These are phyloP conservation scores for Fusarium nematophilum DNA, from an alignment of 2,329 filamentous ascomycete species.

Conservation along the genomic window DNA sequence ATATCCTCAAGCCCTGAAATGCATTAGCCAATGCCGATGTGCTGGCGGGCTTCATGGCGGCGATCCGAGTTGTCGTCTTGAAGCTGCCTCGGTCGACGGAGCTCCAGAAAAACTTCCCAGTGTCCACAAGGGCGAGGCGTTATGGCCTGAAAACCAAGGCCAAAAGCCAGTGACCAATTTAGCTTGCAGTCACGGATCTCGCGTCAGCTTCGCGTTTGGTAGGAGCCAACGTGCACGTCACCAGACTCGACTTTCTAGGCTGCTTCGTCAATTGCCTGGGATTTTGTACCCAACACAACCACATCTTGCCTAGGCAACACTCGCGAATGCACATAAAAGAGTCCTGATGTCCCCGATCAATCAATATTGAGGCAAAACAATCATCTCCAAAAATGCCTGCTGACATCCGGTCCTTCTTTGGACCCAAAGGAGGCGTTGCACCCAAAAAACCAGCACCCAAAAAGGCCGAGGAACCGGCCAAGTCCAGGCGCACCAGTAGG, in stretches of 20 bases:
- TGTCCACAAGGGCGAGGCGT: constrained; percentile 13
- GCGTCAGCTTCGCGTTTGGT: constrained; percentile 59
- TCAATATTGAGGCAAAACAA: constrained; percentile 12
- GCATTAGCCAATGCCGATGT: constrained; percentile 61
- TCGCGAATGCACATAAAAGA: constrained; percentile 38
- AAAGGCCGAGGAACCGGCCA: constrained; percentile 58
- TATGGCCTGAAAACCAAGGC: constrained; percentile 40
- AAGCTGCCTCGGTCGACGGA: constrained; percentile 40
- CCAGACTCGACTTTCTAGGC: constrained; percentile 44
- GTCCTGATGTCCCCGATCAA: constrained; percentile 1
- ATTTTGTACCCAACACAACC: constrained; percentile 23
- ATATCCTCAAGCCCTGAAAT: constrained; percentile 62
- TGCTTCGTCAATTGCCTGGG: constrained; percentile 38
- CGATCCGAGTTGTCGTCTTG: constrained; percentile 38
- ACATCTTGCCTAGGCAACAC: constrained; percentile 37
- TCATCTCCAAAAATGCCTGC: constrained; percentile 68
- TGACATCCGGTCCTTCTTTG: constrained; percentile 94
- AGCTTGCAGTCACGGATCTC: constrained; percentile 53
- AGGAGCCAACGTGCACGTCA: constrained; percentile 49
- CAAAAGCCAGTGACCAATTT: constrained; percentile 40
- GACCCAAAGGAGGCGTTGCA: constrained; percentile 74
- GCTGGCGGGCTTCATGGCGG: constrained; percentile 59
- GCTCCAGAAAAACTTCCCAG: constrained; percentile 51
- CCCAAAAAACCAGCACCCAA: constrained; percentile 61
- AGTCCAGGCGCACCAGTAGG: constrained; percentile 60